phyloP scores from a whole-genome alignment of 2,329 filamentous ascomycete species.

The Sporothrix humicola region DNA sequence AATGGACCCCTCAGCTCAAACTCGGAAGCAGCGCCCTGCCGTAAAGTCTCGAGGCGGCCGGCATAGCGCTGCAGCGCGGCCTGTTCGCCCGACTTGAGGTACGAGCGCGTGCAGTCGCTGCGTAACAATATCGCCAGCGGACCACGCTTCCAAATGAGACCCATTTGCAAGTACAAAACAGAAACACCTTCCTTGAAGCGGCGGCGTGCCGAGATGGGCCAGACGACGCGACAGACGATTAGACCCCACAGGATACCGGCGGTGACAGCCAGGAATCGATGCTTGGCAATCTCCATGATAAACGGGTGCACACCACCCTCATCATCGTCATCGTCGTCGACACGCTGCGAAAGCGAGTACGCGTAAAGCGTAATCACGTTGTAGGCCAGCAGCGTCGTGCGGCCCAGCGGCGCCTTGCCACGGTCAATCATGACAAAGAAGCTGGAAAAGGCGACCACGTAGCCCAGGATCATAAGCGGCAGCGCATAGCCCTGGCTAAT shows the following conservation, averaged over 20 bases:
- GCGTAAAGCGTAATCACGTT: conserved; percentile 94
- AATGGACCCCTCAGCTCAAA: conserved; percentile 91
- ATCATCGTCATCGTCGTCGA: conserved; percentile 82
- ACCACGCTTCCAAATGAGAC: conserved; percentile 93
- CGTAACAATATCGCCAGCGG: conserved; percentile 76
- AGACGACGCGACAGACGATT: conserved; percentile 84
- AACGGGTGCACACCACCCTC: conserved; percentile 84
- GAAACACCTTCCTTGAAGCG: conserved; percentile 90
- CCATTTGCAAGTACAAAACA: conserved; percentile 92
- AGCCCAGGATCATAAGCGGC: conserved; percentile 79
- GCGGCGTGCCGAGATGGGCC: conserved; percentile 87
- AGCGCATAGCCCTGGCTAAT: conserved; percentile 74
- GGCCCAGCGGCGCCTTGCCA: conserved; percentile 85
- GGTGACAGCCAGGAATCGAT: conserved; percentile 85
- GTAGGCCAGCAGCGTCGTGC: conserved; percentile 94
- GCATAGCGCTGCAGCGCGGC: conserved; percentile 82
- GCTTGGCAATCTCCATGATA: conserved; percentile 85
- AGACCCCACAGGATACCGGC: conserved; percentile 91
- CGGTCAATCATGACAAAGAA: conserved; percentile 88
- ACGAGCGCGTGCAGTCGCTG: conserved; percentile 64
- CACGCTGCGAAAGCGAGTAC: conserved; percentile 82
- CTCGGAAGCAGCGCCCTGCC: conserved; percentile 76
- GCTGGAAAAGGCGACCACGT: conserved; percentile 78
- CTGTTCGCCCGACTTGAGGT: conserved; percentile 89
- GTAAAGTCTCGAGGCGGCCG: conserved; percentile 74